Evolutionary conservation across 352 stramenopile genomes (phyloP).

Genomic region (Pythium myriotylum): DNA sequence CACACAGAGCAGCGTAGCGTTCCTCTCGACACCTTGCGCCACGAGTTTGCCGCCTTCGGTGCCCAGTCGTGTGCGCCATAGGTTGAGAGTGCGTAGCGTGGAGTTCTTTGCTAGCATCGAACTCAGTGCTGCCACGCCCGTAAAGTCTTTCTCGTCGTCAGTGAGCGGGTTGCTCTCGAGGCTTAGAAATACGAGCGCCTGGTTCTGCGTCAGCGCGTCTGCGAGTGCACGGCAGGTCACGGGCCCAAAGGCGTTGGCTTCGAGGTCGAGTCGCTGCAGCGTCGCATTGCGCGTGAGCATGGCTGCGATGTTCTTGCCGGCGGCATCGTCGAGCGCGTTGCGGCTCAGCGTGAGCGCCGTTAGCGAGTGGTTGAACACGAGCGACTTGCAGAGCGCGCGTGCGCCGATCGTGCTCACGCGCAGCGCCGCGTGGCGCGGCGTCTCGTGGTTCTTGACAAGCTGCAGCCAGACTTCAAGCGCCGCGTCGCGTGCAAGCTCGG

Average conservation of each 20-base stretch:
- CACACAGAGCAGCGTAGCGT: constrained; percentile 65
- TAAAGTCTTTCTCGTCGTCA: constrained; percentile 78
- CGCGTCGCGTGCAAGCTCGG: constrained; percentile 66
- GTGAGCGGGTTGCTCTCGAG: constrained; percentile 83
- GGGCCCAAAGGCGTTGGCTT: constrained; percentile 65
- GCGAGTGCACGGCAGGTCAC: constrained; percentile 51
- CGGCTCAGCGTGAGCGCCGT: constrained; percentile 63
- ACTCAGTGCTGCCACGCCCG: constrained; percentile 51
- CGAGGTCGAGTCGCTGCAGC: constrained; percentile 63
- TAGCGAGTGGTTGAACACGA: constrained; percentile 72
- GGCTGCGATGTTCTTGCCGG: constrained; percentile 56
- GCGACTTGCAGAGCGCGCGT: constrained; percentile 66
- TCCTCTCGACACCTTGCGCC: constrained; percentile 54
- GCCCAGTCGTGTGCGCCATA: constrained; percentile 76
- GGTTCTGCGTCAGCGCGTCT: constrained; percentile 57
- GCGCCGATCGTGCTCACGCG: constrained; percentile 55
- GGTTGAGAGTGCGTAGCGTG: constrained; percentile 66
- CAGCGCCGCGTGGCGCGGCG: constrained; percentile 54
- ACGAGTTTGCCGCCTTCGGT: constrained; percentile 69
- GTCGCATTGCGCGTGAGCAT: constrained; percentile 68
- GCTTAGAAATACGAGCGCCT: constrained; percentile 57
- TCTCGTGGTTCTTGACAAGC: constrained; percentile 58
- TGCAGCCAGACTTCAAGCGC: constrained; percentile 76
- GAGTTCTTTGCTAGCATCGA: constrained; percentile 62
- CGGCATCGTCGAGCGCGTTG: constrained; percentile 69